These are phyloP conservation scores for Hypocreales sp. DNA, from an alignment of 2,329 filamentous ascomycete genomes.

Conservation along the genomic window DNA sequence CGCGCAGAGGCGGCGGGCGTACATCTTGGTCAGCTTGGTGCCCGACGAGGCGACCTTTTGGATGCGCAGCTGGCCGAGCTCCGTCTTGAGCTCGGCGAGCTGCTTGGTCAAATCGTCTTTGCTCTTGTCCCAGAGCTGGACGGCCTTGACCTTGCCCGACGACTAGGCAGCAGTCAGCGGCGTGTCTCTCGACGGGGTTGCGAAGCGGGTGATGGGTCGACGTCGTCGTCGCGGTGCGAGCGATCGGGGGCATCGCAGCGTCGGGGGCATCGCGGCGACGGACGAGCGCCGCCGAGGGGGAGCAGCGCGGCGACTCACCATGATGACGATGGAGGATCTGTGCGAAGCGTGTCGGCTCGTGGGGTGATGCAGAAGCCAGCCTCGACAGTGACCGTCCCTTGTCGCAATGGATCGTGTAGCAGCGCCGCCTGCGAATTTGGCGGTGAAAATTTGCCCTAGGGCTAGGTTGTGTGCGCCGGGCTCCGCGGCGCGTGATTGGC, in stretches of 20 bases:
- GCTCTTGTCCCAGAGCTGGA: constrained; percentile 96
- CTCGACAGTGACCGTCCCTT: constrained; percentile 20
- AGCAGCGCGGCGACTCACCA: constrained; percentile 27
- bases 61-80: constrained; percentile 91
- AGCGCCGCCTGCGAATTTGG: too few relatives aligned
- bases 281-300: too few relatives aligned
- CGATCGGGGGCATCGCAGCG: too few relatives aligned
- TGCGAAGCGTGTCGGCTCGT: constrained; percentile 25
- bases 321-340: constrained; percentile 26
- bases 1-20: constrained; percentile 16
- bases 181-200: neutral
- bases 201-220: too few relatives aligned
- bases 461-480: constrained; percentile 13
- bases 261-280: too few relatives aligned
- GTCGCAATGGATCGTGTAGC: constrained; percentile 9
- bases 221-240: too few relatives aligned
- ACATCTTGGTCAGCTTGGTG: constrained; percentile 97
- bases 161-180: constrained; percentile 15
- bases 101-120: constrained; percentile 97
- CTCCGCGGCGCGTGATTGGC: constrained; percentile 17
- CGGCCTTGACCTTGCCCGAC: constrained; percentile 72
- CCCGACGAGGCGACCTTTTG: constrained; percentile 96
- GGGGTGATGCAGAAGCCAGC: constrained; percentile 17
- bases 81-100: constrained; percentile 86
- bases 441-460: constrained; percentile 22